Conservation (phyloP, 2,329 filamentous ascomycete genomes). For the Trichoderma sp. region DNA sequence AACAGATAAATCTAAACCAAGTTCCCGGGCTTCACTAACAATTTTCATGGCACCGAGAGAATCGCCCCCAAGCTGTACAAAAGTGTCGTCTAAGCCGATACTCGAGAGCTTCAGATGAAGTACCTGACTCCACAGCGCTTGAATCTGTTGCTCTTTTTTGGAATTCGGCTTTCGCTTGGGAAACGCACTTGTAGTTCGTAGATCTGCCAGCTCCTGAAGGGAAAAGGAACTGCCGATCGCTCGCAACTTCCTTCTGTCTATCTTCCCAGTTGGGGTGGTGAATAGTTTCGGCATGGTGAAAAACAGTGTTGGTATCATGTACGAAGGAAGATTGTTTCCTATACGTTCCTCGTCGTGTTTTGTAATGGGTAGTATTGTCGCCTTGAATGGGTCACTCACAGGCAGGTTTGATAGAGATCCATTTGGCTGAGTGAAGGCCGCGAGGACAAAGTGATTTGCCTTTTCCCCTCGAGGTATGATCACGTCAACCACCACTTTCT, state of each 20-base stretch:
- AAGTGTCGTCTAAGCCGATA: conserved; percentile 28
- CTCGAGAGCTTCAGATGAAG: neutral
- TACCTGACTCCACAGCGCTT: neutral
- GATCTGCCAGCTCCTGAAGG: neutral
- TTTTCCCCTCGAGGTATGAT: neutral
- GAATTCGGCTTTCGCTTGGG: neutral
- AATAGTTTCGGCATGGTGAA: neutral
- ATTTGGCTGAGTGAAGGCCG: neutral
- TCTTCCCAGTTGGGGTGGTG: neutral
- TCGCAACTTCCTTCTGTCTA: neutral
- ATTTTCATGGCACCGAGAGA: conserved; percentile 31
- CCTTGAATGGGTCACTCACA: neutral
- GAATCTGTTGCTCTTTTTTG: neutral
- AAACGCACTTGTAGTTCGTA: neutral
- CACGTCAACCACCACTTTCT: neutral
- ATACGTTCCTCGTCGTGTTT: neutral
- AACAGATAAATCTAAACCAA: conserved; percentile 21
- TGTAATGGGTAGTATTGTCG: no score
- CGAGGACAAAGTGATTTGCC: neutral
- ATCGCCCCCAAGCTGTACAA: conserved; percentile 45
- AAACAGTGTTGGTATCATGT: conserved; percentile 3
- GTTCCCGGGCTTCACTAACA: conserved; percentile 20
- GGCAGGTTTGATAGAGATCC: no score
- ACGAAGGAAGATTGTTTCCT: neutral
- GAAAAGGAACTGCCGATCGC: neutral